Conservation (phyloP, 2,329 filamentous ascomycete species). For the Monosporascus sp. region DNA sequence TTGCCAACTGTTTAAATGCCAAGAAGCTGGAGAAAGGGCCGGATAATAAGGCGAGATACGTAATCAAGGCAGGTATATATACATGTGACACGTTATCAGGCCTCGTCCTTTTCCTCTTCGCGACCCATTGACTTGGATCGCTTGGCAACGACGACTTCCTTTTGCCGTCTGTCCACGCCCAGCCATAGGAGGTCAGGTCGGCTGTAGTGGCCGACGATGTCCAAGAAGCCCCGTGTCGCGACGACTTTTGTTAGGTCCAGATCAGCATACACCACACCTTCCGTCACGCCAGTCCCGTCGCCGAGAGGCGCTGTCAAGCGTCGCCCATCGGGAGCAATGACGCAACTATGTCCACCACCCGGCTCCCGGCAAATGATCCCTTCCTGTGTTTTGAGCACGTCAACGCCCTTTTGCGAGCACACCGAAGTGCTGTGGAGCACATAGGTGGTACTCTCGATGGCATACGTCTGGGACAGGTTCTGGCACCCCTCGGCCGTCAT, state of each 20-base stretch:
- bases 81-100: too few relatives aligned
- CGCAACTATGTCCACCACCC: conserved; percentile 38
- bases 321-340: conserved; percentile 47
- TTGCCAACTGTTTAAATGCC: too few relatives aligned
- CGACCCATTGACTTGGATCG: too few relatives aligned
- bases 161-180: conserved; percentile 23
- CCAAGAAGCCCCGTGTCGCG: conserved; percentile 36
- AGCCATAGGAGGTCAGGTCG: conserved; percentile 48
- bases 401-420: conserved; percentile 38
- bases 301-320: conserved; percentile 32
- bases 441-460: conserved; percentile 50
- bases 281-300: conserved; percentile 29
- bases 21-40: too few relatives aligned
- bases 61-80: too few relatives aligned
- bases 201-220: conserved; percentile 44
- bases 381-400: conserved; percentile 34
- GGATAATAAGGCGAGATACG: too few relatives aligned
- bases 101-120: too few relatives aligned
- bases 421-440: conserved; percentile 49
- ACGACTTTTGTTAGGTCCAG: conserved; percentile 38
- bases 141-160: conserved; percentile 10
- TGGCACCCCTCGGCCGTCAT: conserved; percentile 33
- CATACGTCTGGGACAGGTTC: conserved; percentile 46
- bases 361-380: conserved; percentile 34
- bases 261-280: conserved; percentile 44